phyloP scores from a whole-genome alignment of 768 basidiomycete genomes.

The Tulasnella sp. region DNA sequence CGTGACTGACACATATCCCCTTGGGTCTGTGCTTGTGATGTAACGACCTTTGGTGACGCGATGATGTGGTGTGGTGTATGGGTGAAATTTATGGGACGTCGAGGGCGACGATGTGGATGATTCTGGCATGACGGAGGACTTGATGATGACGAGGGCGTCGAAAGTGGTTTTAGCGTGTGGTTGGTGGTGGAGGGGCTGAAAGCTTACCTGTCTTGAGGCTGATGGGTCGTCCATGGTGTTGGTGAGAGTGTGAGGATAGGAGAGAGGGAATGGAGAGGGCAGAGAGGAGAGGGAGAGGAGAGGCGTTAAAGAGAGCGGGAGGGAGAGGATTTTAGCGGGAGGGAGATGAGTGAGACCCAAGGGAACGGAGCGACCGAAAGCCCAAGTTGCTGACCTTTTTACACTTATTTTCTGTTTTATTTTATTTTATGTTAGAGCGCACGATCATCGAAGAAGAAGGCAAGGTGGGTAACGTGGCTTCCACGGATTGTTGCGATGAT shows the following conservation, averaged over 20 bases:
- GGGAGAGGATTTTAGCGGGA: neutral
- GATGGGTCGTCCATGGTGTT: neutral
- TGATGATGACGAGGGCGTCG: too few relatives aligned
- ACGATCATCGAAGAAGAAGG: neutral
- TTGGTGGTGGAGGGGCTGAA: neutral
- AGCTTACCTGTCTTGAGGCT: neutral
- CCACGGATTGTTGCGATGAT: neutral
- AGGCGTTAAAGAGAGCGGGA: neutral
- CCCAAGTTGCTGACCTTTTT: neutral
- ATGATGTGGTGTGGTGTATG: conserved; percentile 15
- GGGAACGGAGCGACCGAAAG: neutral
- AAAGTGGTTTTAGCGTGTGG: neutral
- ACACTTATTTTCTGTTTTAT: neutral
- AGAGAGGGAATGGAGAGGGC: neutral
- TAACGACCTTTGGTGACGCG: conserved; percentile 35
- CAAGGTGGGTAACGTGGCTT: neutral
- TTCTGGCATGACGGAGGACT: neutral
- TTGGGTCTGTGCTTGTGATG: conserved; percentile 80
- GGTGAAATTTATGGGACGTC: neutral
- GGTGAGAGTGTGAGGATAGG: neutral
- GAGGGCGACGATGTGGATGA: neutral
- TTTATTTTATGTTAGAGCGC: neutral
- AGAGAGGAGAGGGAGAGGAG: conserved; percentile 2
- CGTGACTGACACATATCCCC: conserved; percentile 71
- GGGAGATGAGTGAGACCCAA: neutral